Evolutionary conservation across 139 green algal genomes (phyloP).

Genomic region (Gonium pectorale): DNA sequence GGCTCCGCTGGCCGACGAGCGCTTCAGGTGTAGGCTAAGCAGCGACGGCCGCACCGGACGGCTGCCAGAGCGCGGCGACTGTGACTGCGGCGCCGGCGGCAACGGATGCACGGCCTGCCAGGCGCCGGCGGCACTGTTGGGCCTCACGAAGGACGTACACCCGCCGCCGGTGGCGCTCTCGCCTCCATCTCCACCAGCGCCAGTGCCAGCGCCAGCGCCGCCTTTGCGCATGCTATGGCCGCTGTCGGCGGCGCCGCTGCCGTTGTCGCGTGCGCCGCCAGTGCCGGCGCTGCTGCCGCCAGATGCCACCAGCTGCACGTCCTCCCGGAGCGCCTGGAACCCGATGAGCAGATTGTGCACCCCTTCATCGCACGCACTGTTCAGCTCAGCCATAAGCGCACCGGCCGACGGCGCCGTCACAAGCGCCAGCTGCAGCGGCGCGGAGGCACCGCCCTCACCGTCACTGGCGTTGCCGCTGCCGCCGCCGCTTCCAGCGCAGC

Average conservation of each 20-base stretch:
- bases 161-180: too few species aligned
- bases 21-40: slow-evolving; percentile 4
- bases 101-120: too few species aligned
- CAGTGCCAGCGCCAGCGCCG: too few species aligned
- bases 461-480: not conserved
- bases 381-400: too few species aligned
- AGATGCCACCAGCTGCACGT: not conserved
- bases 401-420: not conserved
- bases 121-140: too few species aligned
- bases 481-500: not conserved
- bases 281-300: not conserved
- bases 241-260: too few species aligned
- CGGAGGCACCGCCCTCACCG: not conserved
- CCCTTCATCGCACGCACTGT: too few species aligned
- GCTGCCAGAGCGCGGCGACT: not conserved
- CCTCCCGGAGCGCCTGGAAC: not conserved
- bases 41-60: not conserved
- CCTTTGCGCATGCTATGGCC: too few species aligned
- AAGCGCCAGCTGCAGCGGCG: not conserved
- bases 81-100: too few species aligned
- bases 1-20: not conserved
- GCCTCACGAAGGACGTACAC: too few species aligned
- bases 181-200: too few species aligned
- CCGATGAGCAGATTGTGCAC: not conserved
- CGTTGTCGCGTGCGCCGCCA: not conserved